Conservation (phyloP, 768 basidiomycete species). For the Pleurotus pulmonarius region DNA sequence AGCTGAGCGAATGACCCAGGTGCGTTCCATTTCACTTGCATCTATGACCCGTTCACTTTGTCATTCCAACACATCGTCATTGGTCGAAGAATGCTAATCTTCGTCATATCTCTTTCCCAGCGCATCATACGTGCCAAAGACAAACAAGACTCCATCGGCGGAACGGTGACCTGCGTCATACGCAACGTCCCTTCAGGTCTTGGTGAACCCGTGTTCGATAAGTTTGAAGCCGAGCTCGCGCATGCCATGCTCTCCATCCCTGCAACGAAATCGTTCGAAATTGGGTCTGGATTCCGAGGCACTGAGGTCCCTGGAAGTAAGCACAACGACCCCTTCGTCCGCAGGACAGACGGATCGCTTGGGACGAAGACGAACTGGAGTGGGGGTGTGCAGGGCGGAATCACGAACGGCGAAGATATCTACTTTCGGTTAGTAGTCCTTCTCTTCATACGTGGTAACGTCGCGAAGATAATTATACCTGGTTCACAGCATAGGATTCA, state of each 20-base stretch:
- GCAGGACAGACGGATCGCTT: conserved; percentile 61
- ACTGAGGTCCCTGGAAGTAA: conserved; percentile 89
- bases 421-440: conserved; percentile 78
- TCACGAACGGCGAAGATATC: conserved; percentile 94
- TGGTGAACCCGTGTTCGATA: conserved; percentile 98
- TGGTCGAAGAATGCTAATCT: not conserved
- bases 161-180: conserved; percentile 96
- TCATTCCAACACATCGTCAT: not conserved
- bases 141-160: conserved; percentile 90
- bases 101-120: conserved; percentile 32
- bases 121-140: conserved; percentile 94
- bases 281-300: conserved; percentile 95
- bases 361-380: conserved; percentile 93
- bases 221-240: conserved; percentile 91
- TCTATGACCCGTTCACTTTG: not conserved
- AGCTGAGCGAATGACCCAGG: conserved; percentile 87
- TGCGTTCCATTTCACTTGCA: conserved; percentile 23
- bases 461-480: not conserved
- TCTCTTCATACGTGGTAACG: no score
- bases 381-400: conserved; percentile 96
- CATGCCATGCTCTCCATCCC: conserved; percentile 99
- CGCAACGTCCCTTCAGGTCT: conserved; percentile 87
- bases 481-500: conserved; percentile 80
- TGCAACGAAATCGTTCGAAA: conserved; percentile 97
- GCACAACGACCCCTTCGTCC: conserved; percentile 89